Evolutionary conservation across 2,329 filamentous ascomycete species (phyloP).

Genomic region (Penicillium italicum): DNA sequence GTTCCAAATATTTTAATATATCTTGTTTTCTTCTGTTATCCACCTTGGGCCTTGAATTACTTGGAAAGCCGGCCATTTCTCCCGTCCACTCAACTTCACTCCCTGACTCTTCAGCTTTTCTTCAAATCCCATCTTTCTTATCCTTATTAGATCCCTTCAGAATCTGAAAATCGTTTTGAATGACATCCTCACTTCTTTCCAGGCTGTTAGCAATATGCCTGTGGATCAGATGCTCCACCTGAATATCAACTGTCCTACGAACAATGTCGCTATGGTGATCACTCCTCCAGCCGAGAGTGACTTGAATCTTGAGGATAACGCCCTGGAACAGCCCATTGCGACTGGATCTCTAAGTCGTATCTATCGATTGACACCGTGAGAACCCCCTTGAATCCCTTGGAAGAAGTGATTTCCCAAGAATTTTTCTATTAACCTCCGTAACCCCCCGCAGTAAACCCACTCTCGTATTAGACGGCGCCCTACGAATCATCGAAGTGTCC

Average conservation of each 20-base stretch:
- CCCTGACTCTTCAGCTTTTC: background rate
- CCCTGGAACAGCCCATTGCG: background rate
- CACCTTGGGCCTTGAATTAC: constrained; percentile 7
- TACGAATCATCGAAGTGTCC: constrained; percentile 44
- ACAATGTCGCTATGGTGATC: constrained; percentile 18
- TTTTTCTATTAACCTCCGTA: background rate
- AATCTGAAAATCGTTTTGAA: background rate
- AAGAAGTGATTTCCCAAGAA: background rate
- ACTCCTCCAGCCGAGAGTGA: constrained; percentile 27
- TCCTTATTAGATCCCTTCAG: background rate
- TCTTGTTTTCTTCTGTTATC: background rate
- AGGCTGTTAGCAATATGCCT: constrained; percentile 4
- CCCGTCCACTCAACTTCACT: constrained; percentile 15
- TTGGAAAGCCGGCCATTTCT: constrained; percentile 9
- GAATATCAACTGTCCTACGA: constrained; percentile 20
- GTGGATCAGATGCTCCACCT: constrained; percentile 26
- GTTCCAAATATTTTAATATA: background rate
- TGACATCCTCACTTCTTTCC: background rate
- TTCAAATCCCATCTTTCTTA: background rate
- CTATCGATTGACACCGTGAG: constrained; percentile 9
- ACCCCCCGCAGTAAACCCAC: constrained; percentile 26
- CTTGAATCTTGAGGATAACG: background rate
- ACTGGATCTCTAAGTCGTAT: background rate
- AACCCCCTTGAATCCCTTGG: too few relatives aligned
- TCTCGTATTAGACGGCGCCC: constrained; percentile 36